These are phyloP conservation scores for Zasmidium citrigriseum DNA, from an alignment of 2,329 filamentous ascomycete genomes.

Conservation along the genomic window DNA sequence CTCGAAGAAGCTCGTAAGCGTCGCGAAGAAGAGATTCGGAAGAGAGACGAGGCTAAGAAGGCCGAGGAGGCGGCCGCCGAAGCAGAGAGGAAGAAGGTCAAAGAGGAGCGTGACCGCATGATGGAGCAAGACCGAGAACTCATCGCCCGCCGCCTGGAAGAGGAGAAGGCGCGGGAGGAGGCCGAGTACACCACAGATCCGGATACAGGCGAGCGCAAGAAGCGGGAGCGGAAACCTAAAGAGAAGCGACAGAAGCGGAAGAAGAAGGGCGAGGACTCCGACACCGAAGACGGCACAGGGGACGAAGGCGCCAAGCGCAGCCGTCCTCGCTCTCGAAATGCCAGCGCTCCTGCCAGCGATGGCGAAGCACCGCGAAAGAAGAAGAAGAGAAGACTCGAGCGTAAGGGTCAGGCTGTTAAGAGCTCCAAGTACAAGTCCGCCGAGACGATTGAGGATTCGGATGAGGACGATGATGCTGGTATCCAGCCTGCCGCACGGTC, in stretches of 20 bases:
- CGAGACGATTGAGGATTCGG: slow-evolving; percentile 79
- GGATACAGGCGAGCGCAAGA: slow-evolving; percentile 79
- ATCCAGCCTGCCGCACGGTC: slow-evolving; percentile 30
- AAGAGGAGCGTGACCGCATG: slow-evolving; percentile 82
- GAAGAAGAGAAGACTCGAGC: slow-evolving; percentile 63
- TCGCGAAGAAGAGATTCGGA: slow-evolving; percentile 76
- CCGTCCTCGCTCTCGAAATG: slow-evolving; percentile 29
- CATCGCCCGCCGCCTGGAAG: slow-evolving; percentile 69
- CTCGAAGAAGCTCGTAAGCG: slow-evolving; percentile 76
- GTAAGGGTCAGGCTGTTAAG: slow-evolving; percentile 48
- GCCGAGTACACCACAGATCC: slow-evolving; percentile 80
- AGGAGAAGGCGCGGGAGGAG: slow-evolving; percentile 63
- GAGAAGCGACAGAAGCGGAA: slow-evolving; percentile 50
- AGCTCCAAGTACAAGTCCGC: slow-evolving; percentile 76
- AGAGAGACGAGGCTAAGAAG: slow-evolving; percentile 74
- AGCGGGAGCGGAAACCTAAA: slow-evolving; percentile 69
- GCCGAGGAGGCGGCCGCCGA: no score
- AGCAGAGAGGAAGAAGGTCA: slow-evolving; percentile 78
- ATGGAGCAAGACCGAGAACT: slow-evolving; percentile 71
- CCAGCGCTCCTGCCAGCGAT: slow-evolving; percentile 40
- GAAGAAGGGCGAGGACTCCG: slow-evolving; percentile 60
- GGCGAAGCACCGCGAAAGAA: slow-evolving; percentile 61
- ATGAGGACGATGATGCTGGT: slow-evolving; percentile 51
- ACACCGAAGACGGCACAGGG: slow-evolving; percentile 50
- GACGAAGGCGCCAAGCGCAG: slow-evolving; percentile 47